Percentiles rank a stretch among this genome's conserved stretches.
Evolutionary conservation across 2,329 filamentous ascomycete species (phyloP).

Genomic region (Trichoderma koningii): DNA sequence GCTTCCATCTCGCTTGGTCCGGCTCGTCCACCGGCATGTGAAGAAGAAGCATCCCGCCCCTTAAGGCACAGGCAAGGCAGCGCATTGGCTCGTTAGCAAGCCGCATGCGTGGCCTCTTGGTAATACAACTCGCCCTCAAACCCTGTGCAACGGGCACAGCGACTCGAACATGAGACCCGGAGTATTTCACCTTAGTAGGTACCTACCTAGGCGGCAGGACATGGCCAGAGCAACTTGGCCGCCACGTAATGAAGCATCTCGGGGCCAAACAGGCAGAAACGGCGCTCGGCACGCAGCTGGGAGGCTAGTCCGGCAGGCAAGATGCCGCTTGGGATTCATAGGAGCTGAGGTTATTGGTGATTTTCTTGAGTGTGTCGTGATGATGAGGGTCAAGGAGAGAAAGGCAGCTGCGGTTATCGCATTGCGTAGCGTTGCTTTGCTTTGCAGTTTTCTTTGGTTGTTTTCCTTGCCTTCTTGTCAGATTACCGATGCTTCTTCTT

Average conservation of each 20-base stretch:
- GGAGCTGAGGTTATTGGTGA: neutral
- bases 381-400: too few relatives aligned
- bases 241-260: neutral
- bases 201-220: neutral
- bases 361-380: neutral
- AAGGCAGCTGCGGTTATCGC: too few relatives aligned
- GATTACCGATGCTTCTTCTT: too few relatives aligned
- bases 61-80: neutral
- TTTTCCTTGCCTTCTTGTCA: too few relatives aligned
- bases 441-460: too few relatives aligned
- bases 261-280: conserved; percentile 3
- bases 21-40: neutral
- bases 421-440: neutral
- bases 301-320: conserved; percentile 12
- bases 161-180: neutral
- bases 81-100: neutral
- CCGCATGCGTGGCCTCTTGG: conserved; percentile 1
- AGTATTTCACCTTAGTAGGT: too few relatives aligned
- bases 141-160: conserved; percentile 2
- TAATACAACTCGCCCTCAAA: neutral
- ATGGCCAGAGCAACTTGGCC: neutral
- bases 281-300: conserved; percentile 15
- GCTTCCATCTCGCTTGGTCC: conserved; percentile 10
- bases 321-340: neutral
- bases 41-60: neutral